Base-by-base conservation (phyloP, 2,329 filamentous ascomycete species). In the Epichloe bromicola region DNA sequence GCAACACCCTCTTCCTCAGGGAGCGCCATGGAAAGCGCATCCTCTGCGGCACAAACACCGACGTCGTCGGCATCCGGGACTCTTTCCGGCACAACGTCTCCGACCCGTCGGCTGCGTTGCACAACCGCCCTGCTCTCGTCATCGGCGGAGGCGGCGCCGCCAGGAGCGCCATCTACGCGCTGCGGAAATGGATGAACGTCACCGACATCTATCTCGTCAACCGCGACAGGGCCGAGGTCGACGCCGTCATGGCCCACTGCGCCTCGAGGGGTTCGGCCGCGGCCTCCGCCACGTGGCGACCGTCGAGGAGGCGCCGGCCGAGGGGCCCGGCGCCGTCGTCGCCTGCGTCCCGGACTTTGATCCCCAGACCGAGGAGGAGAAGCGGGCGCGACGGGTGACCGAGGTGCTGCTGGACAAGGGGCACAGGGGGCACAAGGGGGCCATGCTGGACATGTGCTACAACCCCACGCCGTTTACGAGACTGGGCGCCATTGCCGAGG, bases 401-500 rank as follows among this genome's bases (percentile, higher is more conserved):
- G 72, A 79, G 59, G 64, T 69, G 3, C 75, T 74, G 46, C 56
- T 74, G 11, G 52, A 55, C 34, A 71, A 71, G 63, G 61, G 70
- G 15, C 67, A 75, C 54, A 83, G 84, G 63, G 61, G 70, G 15
- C 67, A 75, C 54, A 83, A 84, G 65, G 85, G 84, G 6, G 80
- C 80, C 6, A 78, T 90, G 51, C 64, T 90, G 53, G 86, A 90
- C 65, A 90, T 91, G 86, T 89, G 85, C 71, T 90, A 90, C 63
- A 86, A 89, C 62, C 86, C 86, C 0, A 71, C 74, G 3, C 82
- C 84, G 0, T 82, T 78, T 64, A 90, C 86, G 0, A 73, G 76
- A 57, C 76, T 88, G 46, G 80, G 78, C 1, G 74, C 73, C 42
- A 59, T 88, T 41, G 79, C 82, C 0, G 73, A 79, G 58, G 65